Evolutionary conservation across 345 rosid species (phyloP).

Genomic region (Brassica cretica): DNA sequence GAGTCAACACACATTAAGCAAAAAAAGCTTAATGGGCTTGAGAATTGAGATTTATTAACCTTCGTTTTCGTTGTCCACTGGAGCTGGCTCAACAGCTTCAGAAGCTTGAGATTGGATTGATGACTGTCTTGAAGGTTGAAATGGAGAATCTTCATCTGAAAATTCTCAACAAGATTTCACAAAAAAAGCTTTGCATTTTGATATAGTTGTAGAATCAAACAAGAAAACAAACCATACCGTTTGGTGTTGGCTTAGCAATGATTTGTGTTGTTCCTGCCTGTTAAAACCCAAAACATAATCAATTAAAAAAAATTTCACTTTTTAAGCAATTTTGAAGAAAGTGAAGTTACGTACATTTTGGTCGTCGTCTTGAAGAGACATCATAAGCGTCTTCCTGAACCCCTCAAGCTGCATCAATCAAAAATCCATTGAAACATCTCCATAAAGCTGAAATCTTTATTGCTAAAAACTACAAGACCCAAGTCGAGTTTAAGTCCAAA

Average conservation of each 20-base stretch:
- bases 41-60: conserved; percentile 36
- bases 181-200: neutral
- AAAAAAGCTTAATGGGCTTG: neutral
- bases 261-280: conserved; percentile 61
- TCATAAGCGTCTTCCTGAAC: conserved; percentile 89
- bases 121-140: conserved; percentile 53
- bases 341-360: conserved; percentile 41
- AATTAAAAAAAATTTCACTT: neutral
- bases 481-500: conserved; percentile 6
- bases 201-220: neutral
- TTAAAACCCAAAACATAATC: conserved; percentile 7
- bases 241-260: conserved; percentile 79
- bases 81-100: conserved; percentile 51
- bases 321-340: neutral
- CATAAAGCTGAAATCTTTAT: neutral
- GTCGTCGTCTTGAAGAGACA: conserved; percentile 84
- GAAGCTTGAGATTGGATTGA: conserved; percentile 56
- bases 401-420: conserved; percentile 65
- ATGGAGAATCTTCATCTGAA: conserved; percentile 63
- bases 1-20: neutral
- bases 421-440: conserved; percentile 6
- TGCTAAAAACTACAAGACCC: conserved; percentile 7
- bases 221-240: conserved; percentile 25
- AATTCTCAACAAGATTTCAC: neutral
- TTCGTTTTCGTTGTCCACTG: conserved; percentile 51